phyloP scores from a whole-genome alignment of 2,329 filamentous ascomycete genomes.

The Emmonsia crescens region DNA sequence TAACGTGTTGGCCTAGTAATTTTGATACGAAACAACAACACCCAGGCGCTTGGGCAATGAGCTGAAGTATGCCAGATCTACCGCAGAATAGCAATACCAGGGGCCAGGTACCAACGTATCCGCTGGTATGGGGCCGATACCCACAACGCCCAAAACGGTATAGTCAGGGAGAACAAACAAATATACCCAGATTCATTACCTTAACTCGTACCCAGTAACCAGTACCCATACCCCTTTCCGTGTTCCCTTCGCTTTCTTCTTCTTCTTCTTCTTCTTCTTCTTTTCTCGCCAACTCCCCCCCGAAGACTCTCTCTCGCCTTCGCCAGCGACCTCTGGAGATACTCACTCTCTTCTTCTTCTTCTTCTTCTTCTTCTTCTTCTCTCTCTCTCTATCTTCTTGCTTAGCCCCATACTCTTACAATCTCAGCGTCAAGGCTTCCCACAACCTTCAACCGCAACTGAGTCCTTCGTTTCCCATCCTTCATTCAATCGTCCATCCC shows the following conservation, averaged over 20 bases:
- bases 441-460: not conserved
- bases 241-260: not conserved
- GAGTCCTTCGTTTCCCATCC: not conserved
- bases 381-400: slow-evolving; percentile 24
- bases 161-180: not conserved
- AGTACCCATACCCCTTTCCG: not conserved
- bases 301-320: not conserved
- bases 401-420: slow-evolving; percentile 7
- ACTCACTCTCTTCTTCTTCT: not conserved
- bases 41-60: too few relatives aligned
- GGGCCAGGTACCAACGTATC: not conserved
- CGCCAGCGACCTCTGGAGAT: not conserved
- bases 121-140: not conserved
- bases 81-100: too few relatives aligned
- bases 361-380: not conserved
- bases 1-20: not conserved
- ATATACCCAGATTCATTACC: too few relatives aligned
- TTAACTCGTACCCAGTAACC: too few relatives aligned
- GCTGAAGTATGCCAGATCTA: too few relatives aligned
- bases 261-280: not conserved
- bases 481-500: not conserved
- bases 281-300: not conserved
- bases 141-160: not conserved
- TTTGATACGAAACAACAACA: not conserved
- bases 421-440: not conserved